Percentiles rank a stretch among this genome's conserved stretches.
phyloP scores from a whole-genome alignment of 306 rosid genomes.

The Vachellia collinsii region DNA sequence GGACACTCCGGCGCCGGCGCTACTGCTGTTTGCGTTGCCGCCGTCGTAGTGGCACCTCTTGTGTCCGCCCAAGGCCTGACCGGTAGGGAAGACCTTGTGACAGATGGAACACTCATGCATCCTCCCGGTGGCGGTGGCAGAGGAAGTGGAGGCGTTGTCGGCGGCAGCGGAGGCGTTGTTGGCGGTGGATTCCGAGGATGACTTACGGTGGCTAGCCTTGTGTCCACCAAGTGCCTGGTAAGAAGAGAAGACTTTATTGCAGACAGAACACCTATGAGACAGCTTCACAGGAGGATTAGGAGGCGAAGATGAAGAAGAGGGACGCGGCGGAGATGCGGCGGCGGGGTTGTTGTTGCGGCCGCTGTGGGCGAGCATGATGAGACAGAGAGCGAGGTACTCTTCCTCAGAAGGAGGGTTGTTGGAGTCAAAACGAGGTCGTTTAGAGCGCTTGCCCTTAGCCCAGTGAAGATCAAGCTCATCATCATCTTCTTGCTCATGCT shows the following conservation, averaged over 20 bases:
- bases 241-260: constrained; percentile 60
- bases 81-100: constrained; percentile 70
- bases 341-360: not conserved
- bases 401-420: constrained; percentile 50
- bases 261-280: constrained; percentile 54
- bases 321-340: not conserved
- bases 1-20: constrained; percentile 26
- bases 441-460: constrained; percentile 65
- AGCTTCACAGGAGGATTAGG: constrained; percentile 20
- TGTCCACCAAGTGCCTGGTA: constrained; percentile 82
- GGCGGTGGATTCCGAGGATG: constrained; percentile 30
- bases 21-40: constrained; percentile 30
- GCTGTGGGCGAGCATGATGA: constrained; percentile 75
- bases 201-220: constrained; percentile 75
- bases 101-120: constrained; percentile 72
- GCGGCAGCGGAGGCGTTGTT: constrained; percentile 11
- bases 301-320: not conserved
- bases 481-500: not conserved
- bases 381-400: constrained; percentile 79
- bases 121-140: constrained; percentile 23
- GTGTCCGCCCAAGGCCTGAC: constrained; percentile 82
- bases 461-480: constrained; percentile 37
- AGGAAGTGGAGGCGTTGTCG: not conserved
- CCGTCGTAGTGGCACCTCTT: constrained; percentile 79
- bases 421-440: constrained; percentile 38